Evolutionary conservation across 371 early-diverging fungal genomes (phyloP).

Genomic region (Smittium mucronatum): DNA sequence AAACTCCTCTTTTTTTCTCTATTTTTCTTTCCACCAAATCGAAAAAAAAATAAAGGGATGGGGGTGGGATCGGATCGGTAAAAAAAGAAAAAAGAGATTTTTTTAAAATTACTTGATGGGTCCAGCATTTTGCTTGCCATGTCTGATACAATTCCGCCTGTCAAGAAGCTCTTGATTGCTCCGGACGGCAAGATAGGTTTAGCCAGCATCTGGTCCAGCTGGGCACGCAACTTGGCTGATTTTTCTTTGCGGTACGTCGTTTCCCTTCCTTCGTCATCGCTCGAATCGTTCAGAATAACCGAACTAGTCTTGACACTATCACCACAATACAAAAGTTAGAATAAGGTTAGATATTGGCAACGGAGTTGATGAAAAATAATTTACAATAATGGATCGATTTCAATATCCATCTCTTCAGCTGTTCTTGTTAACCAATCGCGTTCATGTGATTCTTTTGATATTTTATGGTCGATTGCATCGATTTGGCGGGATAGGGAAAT

Average conservation of each 20-base stretch:
- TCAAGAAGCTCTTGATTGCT: constrained; percentile 1
- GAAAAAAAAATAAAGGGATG: too few species aligned
- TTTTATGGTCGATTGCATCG: too few species aligned
- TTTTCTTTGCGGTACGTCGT: constrained; percentile 2
- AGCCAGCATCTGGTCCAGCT: neutral
- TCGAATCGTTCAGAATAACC: neutral
- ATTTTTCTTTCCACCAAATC: too few species aligned
- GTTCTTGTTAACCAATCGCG: too few species aligned
- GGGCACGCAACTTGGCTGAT: neutral
- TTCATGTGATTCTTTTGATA: too few species aligned
- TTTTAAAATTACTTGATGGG: neutral
- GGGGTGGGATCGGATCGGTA: too few species aligned
- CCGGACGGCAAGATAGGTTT: constrained; percentile 1
- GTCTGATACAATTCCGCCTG: neutral
- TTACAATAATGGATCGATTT: too few species aligned
- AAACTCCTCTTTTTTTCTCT: neutral
- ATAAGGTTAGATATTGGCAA: too few species aligned
- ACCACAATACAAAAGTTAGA: too few species aligned
- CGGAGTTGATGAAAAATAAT: too few species aligned
- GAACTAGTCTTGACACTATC: neutral
- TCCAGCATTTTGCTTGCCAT: constrained; percentile 1
- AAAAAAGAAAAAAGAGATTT: neutral
- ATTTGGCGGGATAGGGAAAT: too few species aligned
- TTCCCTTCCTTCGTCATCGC: neutral
- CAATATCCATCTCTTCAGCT: too few species aligned